Evolutionary conservation across 2,329 filamentous ascomycete species (phyloP).

Genomic region (Colletotrichum sp.): DNA sequence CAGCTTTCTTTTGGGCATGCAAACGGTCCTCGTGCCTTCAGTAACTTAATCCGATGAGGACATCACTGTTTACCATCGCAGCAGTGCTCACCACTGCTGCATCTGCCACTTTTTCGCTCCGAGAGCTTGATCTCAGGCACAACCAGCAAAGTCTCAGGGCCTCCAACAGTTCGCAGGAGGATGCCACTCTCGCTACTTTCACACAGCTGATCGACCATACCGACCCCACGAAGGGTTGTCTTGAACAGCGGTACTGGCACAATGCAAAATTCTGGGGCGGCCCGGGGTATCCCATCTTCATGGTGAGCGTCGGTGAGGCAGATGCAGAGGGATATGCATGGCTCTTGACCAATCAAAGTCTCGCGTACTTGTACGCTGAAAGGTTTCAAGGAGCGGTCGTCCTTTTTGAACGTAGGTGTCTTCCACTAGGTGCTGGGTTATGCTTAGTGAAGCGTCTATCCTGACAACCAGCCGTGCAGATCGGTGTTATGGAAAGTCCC

Average conservation of each 20-base stretch:
- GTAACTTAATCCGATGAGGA: not conserved
- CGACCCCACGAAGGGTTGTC: conserved; percentile 9
- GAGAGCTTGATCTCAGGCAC: not conserved
- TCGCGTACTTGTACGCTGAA: conserved; percentile 4
- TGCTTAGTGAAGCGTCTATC: not conserved
- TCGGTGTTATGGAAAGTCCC: conserved; percentile 13
- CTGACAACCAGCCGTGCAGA: not conserved
- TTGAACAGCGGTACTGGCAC: conserved; percentile 16
- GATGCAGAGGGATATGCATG: not conserved
- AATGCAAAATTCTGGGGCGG: conserved; percentile 13
- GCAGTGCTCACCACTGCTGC: not conserved
- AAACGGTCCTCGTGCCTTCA: not conserved
- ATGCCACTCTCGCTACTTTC: not conserved
- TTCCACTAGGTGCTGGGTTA: too few relatives aligned
- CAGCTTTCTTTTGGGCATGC: not conserved
- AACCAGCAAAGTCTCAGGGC: not conserved
- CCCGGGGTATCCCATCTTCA: conserved; percentile 8
- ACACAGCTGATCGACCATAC: conserved; percentile 14
- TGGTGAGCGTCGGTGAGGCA: conserved; percentile 6
- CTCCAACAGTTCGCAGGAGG: not conserved
- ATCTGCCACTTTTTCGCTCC: not conserved
- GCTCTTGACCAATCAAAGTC: not conserved
- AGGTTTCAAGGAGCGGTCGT: conserved; percentile 7
- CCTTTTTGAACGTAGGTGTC: conserved; percentile 5
- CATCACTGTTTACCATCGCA: not conserved